Evolutionary conservation across 345 rosid genomes (phyloP), one percentile per base, ranked within the genome.

Genomic region (Erodium maritimum): DNA sequence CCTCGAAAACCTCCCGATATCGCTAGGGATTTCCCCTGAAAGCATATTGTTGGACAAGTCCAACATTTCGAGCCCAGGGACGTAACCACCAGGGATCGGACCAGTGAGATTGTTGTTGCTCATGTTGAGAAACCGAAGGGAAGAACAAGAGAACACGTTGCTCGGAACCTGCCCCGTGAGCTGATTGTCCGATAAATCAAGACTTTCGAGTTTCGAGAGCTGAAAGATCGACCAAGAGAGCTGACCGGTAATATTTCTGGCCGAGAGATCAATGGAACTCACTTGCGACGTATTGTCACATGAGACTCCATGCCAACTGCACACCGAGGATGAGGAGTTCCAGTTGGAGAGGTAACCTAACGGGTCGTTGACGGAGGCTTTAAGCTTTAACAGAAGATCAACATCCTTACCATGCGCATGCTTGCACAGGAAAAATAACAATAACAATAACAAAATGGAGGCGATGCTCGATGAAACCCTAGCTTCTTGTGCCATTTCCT

Each of bases 41-140:
- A 88, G 72, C 81, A 88, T 79, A 71, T 91, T 88, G 72, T 86
- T 86, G 52, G 95, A 88, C 10, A 91, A 85, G 66, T 91, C 98
- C 57, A 88, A 65, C 33, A 72, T 69, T 66, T 84, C 73, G 21
- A 91, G 84, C 33, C 62, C 14, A 50, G 74, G 19, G 17, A 65
- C 55, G 17, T 70, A 74, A 34, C 76, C 78, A 0, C 65, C 22
- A 21, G 88, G 88, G 53, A 91, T 65, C 0, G 64, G 69, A 46
- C 95, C 85, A 2, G 91, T 82, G 79, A 91, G 80, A 69, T 91
- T 91, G 61, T 88, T 91, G 79, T 80, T 80, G 70, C 97, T 91
- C 24, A 88, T 76, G 67, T 91, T 91, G 61, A 91, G 88, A 65
- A 67, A 66, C 19, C 69, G 76, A 59, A 91, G 86, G 10, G 87